A percentile compares a stretch with the other conserved stretches of the same genome.
Evolutionary conservation across 2,329 filamentous ascomycete species (phyloP).

Genomic region (Verticillium zaregamsianum): DNA sequence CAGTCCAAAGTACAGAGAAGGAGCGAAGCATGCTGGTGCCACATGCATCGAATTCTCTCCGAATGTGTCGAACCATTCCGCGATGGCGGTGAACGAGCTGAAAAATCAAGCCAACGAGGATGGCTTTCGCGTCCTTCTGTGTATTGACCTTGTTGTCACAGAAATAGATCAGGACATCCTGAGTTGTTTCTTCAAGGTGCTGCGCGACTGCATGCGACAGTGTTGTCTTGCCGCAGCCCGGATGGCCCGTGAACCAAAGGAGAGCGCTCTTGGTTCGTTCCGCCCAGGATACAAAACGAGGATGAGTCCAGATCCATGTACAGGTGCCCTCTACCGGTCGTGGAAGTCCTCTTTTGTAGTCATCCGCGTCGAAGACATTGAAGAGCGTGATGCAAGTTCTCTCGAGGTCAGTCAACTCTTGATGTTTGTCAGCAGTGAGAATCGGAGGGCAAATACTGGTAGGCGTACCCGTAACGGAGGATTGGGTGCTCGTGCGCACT

Average conservation of each 20-base stretch:
- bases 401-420: conserved; percentile 27
- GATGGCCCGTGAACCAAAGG: conserved; percentile 31
- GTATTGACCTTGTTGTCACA: conserved; percentile 26
- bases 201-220: conserved; percentile 27
- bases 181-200: conserved; percentile 17
- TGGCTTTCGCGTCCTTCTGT: conserved; percentile 27
- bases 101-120: conserved; percentile 29
- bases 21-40: conserved; percentile 25
- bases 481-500: conserved; percentile 2
- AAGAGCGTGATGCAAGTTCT: conserved; percentile 26
- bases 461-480: conserved; percentile 3
- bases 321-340: conserved; percentile 28
- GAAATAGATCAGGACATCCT: conserved; percentile 25
- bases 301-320: conserved; percentile 27
- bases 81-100: conserved; percentile 27
- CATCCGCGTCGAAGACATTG: conserved; percentile 21
- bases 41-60: conserved; percentile 22
- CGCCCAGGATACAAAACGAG: conserved; percentile 24
- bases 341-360: conserved; percentile 24
- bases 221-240: conserved; percentile 32
- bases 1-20: conserved; percentile 28
- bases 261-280: conserved; percentile 20
- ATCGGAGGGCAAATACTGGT: neutral
- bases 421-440: conserved; percentile 3
- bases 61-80: conserved; percentile 25